Evolutionary conservation across 2,329 filamentous ascomycete genomes (phyloP).

Genomic region (Pyrenochaeta sp.): DNA sequence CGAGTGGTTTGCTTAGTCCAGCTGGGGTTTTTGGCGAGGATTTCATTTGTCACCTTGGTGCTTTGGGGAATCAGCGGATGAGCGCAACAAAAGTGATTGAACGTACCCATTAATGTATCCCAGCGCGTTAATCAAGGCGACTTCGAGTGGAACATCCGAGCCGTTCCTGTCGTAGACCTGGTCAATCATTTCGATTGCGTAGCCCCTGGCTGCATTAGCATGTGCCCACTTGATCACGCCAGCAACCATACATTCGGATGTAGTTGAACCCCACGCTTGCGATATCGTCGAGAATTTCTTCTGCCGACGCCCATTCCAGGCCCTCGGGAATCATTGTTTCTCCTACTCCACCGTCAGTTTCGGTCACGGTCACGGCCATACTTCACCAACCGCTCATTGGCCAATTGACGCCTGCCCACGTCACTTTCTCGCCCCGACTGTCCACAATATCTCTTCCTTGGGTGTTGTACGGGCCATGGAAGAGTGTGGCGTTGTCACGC

Average conservation of each 20-base stretch:
- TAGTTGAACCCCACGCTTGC: slow-evolving; percentile 65
- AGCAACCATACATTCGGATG: slow-evolving; percentile 63
- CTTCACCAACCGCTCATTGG: slow-evolving; percentile 46
- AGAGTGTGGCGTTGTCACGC: slow-evolving; percentile 31
- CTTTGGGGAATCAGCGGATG: slow-evolving; percentile 9
- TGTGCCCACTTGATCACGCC: too few species aligned
- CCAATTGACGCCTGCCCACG: slow-evolving; percentile 70
- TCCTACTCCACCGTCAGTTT: slow-evolving; percentile 47
- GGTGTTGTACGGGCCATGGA: slow-evolving; percentile 47
- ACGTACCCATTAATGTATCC: slow-evolving; percentile 46
- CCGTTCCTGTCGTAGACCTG: slow-evolving; percentile 52
- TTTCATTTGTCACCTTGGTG: slow-evolving; percentile 49
- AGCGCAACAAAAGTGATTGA: background rate
- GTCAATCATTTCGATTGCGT: slow-evolving; percentile 53
- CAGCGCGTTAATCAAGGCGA: slow-evolving; percentile 49
- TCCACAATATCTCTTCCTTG: slow-evolving; percentile 51
- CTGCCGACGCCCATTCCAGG: slow-evolving; percentile 62
- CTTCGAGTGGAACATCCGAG: slow-evolving; percentile 48
- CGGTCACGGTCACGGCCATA: background rate
- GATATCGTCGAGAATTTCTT: slow-evolving; percentile 61
- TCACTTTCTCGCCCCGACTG: slow-evolving; percentile 54
- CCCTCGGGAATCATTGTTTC: slow-evolving; percentile 68
- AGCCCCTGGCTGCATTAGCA: slow-evolving; percentile 37
- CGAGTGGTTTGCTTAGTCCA: slow-evolving; percentile 50
- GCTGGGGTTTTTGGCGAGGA: slow-evolving; percentile 45